A percentile compares a stretch with the other conserved stretches of the same genome.
Conservation (phyloP, 345 rosid species). For the Dipteronia dyeriana region DNA sequence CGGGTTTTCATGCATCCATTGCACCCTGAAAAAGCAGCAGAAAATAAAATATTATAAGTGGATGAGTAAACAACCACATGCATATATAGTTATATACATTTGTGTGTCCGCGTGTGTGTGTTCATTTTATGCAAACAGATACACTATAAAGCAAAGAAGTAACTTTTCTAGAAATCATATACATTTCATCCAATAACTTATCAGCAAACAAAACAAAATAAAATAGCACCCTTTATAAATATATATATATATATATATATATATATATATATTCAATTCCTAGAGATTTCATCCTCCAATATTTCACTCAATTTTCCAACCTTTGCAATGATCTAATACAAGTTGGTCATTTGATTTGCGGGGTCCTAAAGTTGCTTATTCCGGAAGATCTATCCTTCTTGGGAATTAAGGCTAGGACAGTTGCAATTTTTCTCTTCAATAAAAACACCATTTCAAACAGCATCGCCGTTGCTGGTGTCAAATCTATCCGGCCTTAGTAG, state of each 20-base stretch:
- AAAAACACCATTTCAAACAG: neutral
- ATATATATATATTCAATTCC: neutral
- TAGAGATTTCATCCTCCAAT: neutral
- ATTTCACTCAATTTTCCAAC: neutral
- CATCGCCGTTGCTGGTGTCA: too few relatives aligned
- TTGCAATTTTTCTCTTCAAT: neutral
- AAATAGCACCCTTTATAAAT: too few relatives aligned
- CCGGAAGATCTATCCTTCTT: neutral
- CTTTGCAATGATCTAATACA: neutral
- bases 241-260: too few relatives aligned
- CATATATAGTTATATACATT: neutral
- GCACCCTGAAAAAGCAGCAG: slow-evolving; percentile 49
- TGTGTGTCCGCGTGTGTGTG: neutral
- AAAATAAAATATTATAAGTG: slow-evolving; percentile 10
- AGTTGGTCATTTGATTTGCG: neutral
- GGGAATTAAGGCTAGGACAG: neutral
- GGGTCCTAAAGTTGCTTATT: neutral
- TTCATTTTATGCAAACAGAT: neutral
- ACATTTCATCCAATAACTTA: neutral
- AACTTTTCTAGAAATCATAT: neutral
- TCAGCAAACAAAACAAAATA: neutral
- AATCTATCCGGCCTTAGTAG: too few relatives aligned
- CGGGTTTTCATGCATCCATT: slow-evolving; percentile 53
- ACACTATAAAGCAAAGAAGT: neutral
- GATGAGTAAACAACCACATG: neutral